These are phyloP conservation scores for Solanum medicagineum DNA, from an alignment of 257 asterid genomes.

Conservation along the genomic window DNA sequence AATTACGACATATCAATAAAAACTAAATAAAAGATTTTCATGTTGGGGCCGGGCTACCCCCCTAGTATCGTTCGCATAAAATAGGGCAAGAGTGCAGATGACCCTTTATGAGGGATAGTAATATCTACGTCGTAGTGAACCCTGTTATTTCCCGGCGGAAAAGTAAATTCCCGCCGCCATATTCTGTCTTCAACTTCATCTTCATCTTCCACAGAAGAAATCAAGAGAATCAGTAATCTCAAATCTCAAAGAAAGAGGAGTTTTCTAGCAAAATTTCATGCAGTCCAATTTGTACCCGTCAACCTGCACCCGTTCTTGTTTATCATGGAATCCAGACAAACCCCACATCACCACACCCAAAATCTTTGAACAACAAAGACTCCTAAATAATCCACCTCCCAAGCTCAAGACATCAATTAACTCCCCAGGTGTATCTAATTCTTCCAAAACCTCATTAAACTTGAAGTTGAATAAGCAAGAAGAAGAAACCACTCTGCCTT, in stretches of 20 bases:
- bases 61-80: too few relatives aligned
- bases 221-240: not conserved
- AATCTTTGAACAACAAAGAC: slow-evolving; percentile 13
- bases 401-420: slow-evolving; percentile 40
- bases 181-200: not conserved
- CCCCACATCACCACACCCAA: slow-evolving; percentile 9
- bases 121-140: not conserved
- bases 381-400: slow-evolving; percentile 1
- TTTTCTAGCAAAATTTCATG: not conserved
- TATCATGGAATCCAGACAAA: slow-evolving; percentile 11
- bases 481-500: slow-evolving; percentile 3
- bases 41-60: too few relatives aligned
- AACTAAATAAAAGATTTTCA: too few relatives aligned
- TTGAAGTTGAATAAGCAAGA: slow-evolving; percentile 15
- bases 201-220: not conserved
- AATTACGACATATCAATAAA: too few relatives aligned
- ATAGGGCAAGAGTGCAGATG: too few relatives aligned
- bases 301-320: not conserved
- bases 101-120: not conserved
- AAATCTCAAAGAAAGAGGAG: not conserved
- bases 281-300: not conserved
- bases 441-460: slow-evolving; percentile 20
- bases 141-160: not conserved
- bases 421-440: slow-evolving; percentile 14
- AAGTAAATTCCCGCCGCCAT: not conserved